Base-by-base conservation (phyloP, 2,329 filamentous ascomycete species). In the Ciborinia camelliae region DNA sequence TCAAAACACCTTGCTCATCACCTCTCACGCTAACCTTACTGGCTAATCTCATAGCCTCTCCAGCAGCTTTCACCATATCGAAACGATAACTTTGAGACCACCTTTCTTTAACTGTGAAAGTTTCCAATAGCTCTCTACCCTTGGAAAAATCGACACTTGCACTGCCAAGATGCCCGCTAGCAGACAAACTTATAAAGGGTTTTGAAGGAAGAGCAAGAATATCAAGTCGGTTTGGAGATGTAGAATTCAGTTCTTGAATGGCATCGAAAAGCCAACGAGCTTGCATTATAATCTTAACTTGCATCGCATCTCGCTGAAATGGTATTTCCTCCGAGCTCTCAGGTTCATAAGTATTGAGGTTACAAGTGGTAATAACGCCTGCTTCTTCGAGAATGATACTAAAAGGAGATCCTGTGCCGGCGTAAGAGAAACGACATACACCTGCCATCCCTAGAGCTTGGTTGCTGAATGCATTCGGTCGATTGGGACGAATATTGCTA, bases 241-340 rank as follows among this genome's bases (percentile, higher is more conserved):
- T 73, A 12, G 73, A 71, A 14, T 83, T 84, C 55, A 89, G 82
- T 74, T 94, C 90, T 1, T 84, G 82, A 48, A 93, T 80, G 20
- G 88, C 86, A 72, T 93, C 90, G 14, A 90, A 82, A 5, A 94
- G 83, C 77, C 85, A 89, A 41, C 84, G 84, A 14, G 89, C 86
- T 70, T 89, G 90, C 90, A 97, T 97, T 74, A 99, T 98, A 66
- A 97, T 92, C 76, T 98, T 99, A 79, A 97, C 90, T 10, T 86
- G 82, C 10, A 98, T 81, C 61, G 88, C 85, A 59, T 92, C 85
- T 39, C 92, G 86, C 73, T 94, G 87, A 70, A 99, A 92, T 0
- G 94, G 95, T 53, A 99, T 98, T 60, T 93, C 89, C 60, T 93
- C 89, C 20, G 86, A 83, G 50, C 80, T 78, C 69, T 92, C 88